These are phyloP conservation scores for Avena sativa DNA, from an alignment of 176 grass and related monocot species.

Conservation along the genomic window DNA sequence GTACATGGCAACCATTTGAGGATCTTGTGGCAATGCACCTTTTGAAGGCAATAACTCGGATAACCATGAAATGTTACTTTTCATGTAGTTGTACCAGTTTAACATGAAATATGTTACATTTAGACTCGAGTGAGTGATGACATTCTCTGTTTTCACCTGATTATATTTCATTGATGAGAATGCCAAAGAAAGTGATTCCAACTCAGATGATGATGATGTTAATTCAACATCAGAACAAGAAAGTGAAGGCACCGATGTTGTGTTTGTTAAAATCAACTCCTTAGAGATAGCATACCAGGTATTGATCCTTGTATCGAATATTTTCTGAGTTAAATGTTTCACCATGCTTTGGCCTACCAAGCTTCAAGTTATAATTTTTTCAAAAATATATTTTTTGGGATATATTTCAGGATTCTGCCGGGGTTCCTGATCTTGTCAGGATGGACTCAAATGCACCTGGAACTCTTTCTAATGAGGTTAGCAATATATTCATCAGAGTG, in stretches of 20 bases:
- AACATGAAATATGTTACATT: not conserved
- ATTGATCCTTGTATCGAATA: too few species aligned
- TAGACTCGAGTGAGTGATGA: not conserved
- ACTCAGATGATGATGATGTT: slow-evolving; percentile 57
- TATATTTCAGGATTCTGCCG: slow-evolving; percentile 21
- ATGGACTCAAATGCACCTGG: slow-evolving; percentile 20
- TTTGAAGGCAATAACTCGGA: not conserved
- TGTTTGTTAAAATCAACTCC: slow-evolving; percentile 45
- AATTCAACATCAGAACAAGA: slow-evolving; percentile 31
- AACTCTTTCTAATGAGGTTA: slow-evolving; percentile 29
- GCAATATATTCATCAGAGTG: not conserved
- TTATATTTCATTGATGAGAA: slow-evolving; percentile 78
- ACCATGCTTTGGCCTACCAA: slow-evolving; percentile 7
- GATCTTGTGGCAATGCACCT: not conserved
- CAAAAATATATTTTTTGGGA: not conserved
- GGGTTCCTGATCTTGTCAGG: slow-evolving; percentile 18
- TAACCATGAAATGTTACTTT: slow-evolving; percentile 6
- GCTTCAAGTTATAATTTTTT: slow-evolving; percentile 3
- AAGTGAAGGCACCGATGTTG: slow-evolving; percentile 31
- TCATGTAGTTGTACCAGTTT: slow-evolving; percentile 7
- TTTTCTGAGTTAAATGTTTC: not conserved
- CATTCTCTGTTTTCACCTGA: not conserved
- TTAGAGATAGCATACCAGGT: slow-evolving; percentile 71
- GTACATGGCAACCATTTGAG: not conserved
- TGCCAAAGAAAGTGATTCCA: slow-evolving; percentile 46